Conservation (phyloP, 441 rosid species). For the Adansonia rubrostipa region DNA sequence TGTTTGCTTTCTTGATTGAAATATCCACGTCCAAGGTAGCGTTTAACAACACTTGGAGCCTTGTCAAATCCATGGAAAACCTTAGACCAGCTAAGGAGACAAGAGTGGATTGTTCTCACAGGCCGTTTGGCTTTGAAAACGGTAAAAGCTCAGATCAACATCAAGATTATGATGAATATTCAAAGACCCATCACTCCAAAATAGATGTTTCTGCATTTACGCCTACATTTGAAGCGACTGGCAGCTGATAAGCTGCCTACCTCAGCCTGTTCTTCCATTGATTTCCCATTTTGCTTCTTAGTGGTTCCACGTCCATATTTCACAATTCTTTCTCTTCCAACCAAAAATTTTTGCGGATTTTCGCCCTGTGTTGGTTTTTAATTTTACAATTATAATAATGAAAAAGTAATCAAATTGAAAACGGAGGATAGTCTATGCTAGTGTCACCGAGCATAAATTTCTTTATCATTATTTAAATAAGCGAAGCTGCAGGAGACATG, state of each 20-base stretch:
- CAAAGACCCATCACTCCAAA: conserved; percentile 35
- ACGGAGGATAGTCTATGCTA: background rate
- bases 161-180: conserved; percentile 39
- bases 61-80: conserved; percentile 36
- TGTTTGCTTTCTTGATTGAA: conserved; percentile 70
- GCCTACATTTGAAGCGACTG: conserved; percentile 1
- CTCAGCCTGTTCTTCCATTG: background rate
- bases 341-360: conserved; percentile 11
- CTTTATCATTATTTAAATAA: too few relatives aligned
- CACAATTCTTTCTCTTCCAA: background rate
- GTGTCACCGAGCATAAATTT: too few relatives aligned
- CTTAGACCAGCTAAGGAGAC: conserved; percentile 41
- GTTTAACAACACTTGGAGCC: conserved; percentile 48
- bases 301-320: conserved; percentile 18
- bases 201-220: conserved; percentile 50
- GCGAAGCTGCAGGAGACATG: too few relatives aligned
- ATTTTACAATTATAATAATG: background rate
- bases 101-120: conserved; percentile 45
- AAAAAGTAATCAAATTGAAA: background rate
- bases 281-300: background rate
- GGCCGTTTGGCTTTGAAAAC: conserved; percentile 78
- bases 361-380: conserved; percentile 4
- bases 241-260: background rate
- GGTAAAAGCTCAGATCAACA: conserved; percentile 20
- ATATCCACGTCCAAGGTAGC: conserved; percentile 53